Evolutionary conservation across 495 filamentous ascomycete genomes (phyloP).

Genomic region (Neurospora sp.): DNA sequence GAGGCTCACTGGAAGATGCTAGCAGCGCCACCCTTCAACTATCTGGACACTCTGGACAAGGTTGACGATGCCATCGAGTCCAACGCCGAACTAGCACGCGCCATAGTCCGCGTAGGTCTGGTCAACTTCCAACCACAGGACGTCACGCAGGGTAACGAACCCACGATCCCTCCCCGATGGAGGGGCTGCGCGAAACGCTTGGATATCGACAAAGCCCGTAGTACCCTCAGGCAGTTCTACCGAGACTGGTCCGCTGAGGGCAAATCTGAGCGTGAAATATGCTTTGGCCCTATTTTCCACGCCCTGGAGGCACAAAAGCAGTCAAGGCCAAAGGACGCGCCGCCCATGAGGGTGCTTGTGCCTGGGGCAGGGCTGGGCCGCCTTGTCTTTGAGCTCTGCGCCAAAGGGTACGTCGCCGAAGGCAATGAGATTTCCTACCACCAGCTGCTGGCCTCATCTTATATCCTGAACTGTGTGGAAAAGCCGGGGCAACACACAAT

Average conservation of each 20-base stretch:
- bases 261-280: conserved; percentile 56
- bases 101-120: conserved; percentile 58
- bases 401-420: conserved; percentile 63
- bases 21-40: conserved; percentile 66
- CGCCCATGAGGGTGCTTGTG: conserved; percentile 58
- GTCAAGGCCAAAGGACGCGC: conserved; percentile 11
- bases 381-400: conserved; percentile 74
- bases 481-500: conserved; percentile 47
- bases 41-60: conserved; percentile 61
- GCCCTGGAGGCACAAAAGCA: conserved; percentile 50
- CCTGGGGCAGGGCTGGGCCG: conserved; percentile 86
- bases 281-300: conserved; percentile 59
- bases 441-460: conserved; percentile 75
- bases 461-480: conserved; percentile 60
- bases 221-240: conserved; percentile 85
- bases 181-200: conserved; percentile 49
- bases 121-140: conserved; percentile 43
- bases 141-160: neutral
- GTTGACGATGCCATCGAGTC: conserved; percentile 83
- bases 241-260: conserved; percentile 90
- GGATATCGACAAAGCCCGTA: conserved; percentile 83
- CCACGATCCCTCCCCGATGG: conserved; percentile 42
- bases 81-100: conserved; percentile 74
- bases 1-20: conserved; percentile 71
- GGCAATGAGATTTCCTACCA: conserved; percentile 97